A percentile compares a stretch with the other conserved stretches of the same genome.
phyloP scores from a whole-genome alignment of 148 eudicot species.

The Selenicereus undatus region DNA sequence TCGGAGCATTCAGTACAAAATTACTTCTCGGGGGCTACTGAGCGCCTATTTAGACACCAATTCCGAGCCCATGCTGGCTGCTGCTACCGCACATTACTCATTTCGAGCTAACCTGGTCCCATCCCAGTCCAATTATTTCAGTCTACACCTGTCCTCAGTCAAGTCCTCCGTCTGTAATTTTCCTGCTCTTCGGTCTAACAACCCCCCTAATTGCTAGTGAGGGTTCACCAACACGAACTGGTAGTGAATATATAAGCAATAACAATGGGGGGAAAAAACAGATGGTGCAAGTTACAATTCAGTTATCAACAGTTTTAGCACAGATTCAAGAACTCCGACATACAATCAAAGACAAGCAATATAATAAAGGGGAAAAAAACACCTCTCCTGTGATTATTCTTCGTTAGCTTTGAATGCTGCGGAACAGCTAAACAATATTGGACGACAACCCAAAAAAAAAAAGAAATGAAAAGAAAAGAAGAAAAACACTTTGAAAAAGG shows the following conservation, averaged over 20 bases:
- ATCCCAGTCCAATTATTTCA: background rate
- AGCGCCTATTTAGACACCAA: too few species aligned
- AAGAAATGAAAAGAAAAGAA: background rate
- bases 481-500: background rate
- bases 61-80: too few species aligned
- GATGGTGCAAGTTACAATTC: background rate
- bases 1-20: too few species aligned
- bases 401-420: background rate
- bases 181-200: too few species aligned
- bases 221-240: too few species aligned
- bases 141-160: background rate
- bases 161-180: background rate
- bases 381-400: background rate
- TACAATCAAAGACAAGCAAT: background rate
- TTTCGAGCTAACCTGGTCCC: background rate
- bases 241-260: too few species aligned
- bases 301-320: background rate
- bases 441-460: background rate
- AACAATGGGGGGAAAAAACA: too few species aligned
- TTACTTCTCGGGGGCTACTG: too few species aligned
- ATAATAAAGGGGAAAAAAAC: background rate
- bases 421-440: slow-evolving; percentile 1
- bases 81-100: background rate
- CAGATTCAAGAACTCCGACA: background rate
- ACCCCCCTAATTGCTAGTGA: too few species aligned